Conservation (phyloP, 1,139 yeast species). For the Saccharomyces hybrid region DNA sequence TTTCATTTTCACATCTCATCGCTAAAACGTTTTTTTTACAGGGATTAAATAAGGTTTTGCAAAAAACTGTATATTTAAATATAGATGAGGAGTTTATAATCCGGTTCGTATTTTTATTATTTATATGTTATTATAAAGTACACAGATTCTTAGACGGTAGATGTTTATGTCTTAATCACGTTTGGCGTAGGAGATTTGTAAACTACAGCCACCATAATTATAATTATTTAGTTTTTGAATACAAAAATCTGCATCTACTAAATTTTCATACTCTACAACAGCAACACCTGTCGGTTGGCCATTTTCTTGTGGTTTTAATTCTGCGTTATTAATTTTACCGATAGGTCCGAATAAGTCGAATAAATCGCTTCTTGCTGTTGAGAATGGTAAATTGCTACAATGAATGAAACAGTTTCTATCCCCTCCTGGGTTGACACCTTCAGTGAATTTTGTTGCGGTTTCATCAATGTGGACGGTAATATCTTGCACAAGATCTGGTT, state of each 20-base stretch:
- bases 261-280: slow-evolving; percentile 65
- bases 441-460: slow-evolving; percentile 13
- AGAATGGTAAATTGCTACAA: slow-evolving; percentile 78
- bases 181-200: slow-evolving; percentile 54
- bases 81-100: background rate
- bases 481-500: slow-evolving; percentile 10
- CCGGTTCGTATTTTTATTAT: background rate
- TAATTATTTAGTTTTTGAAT: slow-evolving; percentile 65
- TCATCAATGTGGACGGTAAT: slow-evolving; percentile 7
- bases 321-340: slow-evolving; percentile 71
- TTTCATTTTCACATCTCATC: background rate
- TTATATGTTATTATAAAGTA: background rate
- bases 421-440: slow-evolving; percentile 38
- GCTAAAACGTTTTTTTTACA: background rate
- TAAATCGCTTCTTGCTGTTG: slow-evolving; percentile 78
- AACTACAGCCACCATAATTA: slow-evolving; percentile 70
- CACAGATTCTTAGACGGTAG: background rate
- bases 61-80: background rate
- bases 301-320: slow-evolving; percentile 52
- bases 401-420: slow-evolving; percentile 54
- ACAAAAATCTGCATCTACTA: slow-evolving; percentile 63
- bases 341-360: slow-evolving; percentile 80
- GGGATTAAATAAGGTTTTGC: background rate
- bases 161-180: slow-evolving; percentile 8
- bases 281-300: slow-evolving; percentile 78